A percentile compares a stretch with the other conserved stretches of the same genome.
Evolutionary conservation across 495 filamentous ascomycete species (phyloP).

Genomic region (Aspergillus olivimuriae): DNA sequence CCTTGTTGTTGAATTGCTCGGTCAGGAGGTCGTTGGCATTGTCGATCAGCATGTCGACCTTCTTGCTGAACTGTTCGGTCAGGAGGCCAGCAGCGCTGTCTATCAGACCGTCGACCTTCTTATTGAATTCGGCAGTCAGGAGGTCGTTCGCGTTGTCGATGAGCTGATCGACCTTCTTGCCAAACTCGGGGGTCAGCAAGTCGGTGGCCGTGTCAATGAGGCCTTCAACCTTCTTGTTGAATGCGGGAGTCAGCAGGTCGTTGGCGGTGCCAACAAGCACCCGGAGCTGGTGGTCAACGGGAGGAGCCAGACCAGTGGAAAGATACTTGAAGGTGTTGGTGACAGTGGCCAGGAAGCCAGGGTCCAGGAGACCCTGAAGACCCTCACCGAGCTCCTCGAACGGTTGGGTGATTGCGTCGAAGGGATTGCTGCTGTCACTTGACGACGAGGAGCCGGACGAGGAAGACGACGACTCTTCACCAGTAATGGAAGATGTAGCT

Average conservation of each 20-base stretch:
- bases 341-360: slow-evolving; percentile 21
- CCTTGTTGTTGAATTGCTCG: slow-evolving; percentile 25
- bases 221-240: slow-evolving; percentile 31
- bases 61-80: slow-evolving; percentile 29
- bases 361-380: slow-evolving; percentile 16
- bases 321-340: slow-evolving; percentile 31
- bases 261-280: slow-evolving; percentile 25
- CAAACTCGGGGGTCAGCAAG: slow-evolving; percentile 27
- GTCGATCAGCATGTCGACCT: slow-evolving; percentile 28
- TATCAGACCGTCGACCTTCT: slow-evolving; percentile 17
- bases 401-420: no score
- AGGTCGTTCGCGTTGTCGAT: slow-evolving; percentile 32
- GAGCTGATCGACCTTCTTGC: slow-evolving; percentile 28
- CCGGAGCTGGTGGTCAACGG: slow-evolving; percentile 36
- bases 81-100: slow-evolving; percentile 29
- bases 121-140: slow-evolving; percentile 25
- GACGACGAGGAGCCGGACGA: not conserved
- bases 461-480: no score
- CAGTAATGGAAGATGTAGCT: no score
- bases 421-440: not conserved
- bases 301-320: slow-evolving; percentile 27
- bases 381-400: slow-evolving; percentile 12
- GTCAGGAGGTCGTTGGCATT: slow-evolving; percentile 32
- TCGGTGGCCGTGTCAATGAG: slow-evolving; percentile 27
- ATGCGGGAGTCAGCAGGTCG: slow-evolving; percentile 25